Conservation (phyloP, 352 stramenopile species). For the Aphanomyces stellatus region DNA sequence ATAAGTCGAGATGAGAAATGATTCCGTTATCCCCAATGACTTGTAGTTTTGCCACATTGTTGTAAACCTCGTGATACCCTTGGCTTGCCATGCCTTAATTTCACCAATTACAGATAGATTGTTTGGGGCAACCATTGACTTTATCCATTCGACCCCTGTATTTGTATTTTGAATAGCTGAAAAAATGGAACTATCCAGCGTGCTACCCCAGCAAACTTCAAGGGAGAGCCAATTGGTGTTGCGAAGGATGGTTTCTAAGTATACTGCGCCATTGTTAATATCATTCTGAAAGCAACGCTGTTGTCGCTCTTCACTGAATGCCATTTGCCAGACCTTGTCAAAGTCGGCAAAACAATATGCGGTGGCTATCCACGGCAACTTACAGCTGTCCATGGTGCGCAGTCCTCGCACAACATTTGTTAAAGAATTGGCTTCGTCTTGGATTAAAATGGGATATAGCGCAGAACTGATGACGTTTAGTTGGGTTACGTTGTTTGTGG, state of each 20-base stretch:
- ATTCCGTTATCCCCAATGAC: background rate
- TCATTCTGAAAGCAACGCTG: background rate
- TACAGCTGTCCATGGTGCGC: background rate
- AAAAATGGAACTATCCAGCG: background rate
- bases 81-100: background rate
- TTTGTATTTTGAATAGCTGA: too few relatives aligned
- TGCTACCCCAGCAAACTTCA: background rate
- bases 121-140: background rate
- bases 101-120: background rate
- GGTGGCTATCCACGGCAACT: background rate
- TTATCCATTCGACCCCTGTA: background rate
- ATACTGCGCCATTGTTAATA: background rate
- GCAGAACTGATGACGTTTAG: background rate
- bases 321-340: constrained; percentile 1
- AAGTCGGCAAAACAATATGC: constrained; percentile 8
- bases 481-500: background rate
- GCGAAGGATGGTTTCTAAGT: background rate
- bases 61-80: background rate
- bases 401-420: background rate
- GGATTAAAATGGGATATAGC: background rate
- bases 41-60: constrained; percentile 14
- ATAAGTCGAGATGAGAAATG: background rate
- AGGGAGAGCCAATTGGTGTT: background rate
- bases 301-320: background rate
- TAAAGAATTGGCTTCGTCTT: background rate